Base-by-base conservation (phyloP, 2,329 filamentous ascomycete species). In the Magnaporthales sp. region DNA sequence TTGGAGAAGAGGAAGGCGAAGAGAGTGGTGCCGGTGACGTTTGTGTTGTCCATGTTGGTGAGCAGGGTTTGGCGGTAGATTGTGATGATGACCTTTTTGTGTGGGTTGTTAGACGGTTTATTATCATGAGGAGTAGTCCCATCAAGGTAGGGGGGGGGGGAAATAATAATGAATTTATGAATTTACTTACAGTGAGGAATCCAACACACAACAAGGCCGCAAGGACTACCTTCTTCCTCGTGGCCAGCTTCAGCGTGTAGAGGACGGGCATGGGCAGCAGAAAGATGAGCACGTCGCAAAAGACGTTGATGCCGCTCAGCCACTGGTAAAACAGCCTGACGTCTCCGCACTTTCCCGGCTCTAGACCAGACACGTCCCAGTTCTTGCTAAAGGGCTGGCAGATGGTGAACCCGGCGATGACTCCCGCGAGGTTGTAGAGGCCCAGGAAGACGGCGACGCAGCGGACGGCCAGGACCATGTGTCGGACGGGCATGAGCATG, bases 331-430 rank as follows among this genome's bases (percentile, higher is more conserved):
- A 58, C 54, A 58, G 8, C 54, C 54, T 58, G 54, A 58, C 54
- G 54, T 58, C 54, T 9, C 54, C 54, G 24, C 74, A 79, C 4
- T 70, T 68, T 10, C 77, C 74, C 10, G 70, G 71, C 58, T 75
- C 73, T 22, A 24, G n/a, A 6, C 54, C 54, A 8, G 69, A 65
- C 32, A 68, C 72, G 66, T 78, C 70, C 77, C 77, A 79, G 65
- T 74, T 76, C 63, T 73, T 74, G 11, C 73, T 72, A 27, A 79
- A 72, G 2, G 77, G 78, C 19, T 67, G 71, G 68, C 77, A 80
- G 62, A 78, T 76, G 51, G 78, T 70, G 66, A 73, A 70, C 7
- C 73, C 71, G 22, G 70, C 71, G 6, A 77, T 63, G 62, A 77
- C 7, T 13, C 72, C 71, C 22, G 70, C 70, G 11, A 72, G 8